Base-by-base conservation (phyloP, 1,284 basidiomycete genomes). In the Ceratobasidium sp. region DNA sequence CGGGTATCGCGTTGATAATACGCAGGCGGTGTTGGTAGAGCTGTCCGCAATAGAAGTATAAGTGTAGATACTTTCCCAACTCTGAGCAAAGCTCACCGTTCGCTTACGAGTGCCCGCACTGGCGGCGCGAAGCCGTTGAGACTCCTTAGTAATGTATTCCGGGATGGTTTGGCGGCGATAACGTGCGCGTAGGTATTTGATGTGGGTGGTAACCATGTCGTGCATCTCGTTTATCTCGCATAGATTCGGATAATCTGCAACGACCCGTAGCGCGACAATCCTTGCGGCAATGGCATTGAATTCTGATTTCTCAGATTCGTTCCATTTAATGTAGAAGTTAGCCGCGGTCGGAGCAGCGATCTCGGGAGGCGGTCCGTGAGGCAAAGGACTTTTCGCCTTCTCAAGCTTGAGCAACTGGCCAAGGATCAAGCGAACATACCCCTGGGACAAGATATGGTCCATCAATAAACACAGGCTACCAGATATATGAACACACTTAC, bases 221-320 rank as follows among this genome's bases (percentile, higher is more conserved):
- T 23, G 28, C 56, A 57, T 33, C 28, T 57, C 56, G n/a, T 57
- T n/a, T 10, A 57, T 10, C 13, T 33, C 28, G 28, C 28, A n/a
- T 10, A 23, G 13, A 10, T 12, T 17, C 2, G 56, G 56, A n/a
- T 10, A 57, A 13, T 57, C 56, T 10, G 10, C 10, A 10, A 33
- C 56, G n/a, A 57, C n/a, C n/a, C 2, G 56, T 57, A 17, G 56
- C 12, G 56, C 56, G n/a, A 57, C 56, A 23, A 57, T 57, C 56
- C 56, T 13, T 10, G 56, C 56, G 2, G 56, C 56, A 10, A 33
- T 57, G n/a, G 56, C 56, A n/a, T 57, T 57, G n/a, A 57, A 57
- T 23, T 23, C n/a, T 23, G 56, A 57, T 33, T 6, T 57, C n/a
- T 57, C 56, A 2, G 56, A 57, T 57, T 57, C 12, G 28, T 57